These are phyloP conservation scores for Lentinula aciculospora DNA, from an alignment of 768 basidiomycete species.

Conservation along the genomic window DNA sequence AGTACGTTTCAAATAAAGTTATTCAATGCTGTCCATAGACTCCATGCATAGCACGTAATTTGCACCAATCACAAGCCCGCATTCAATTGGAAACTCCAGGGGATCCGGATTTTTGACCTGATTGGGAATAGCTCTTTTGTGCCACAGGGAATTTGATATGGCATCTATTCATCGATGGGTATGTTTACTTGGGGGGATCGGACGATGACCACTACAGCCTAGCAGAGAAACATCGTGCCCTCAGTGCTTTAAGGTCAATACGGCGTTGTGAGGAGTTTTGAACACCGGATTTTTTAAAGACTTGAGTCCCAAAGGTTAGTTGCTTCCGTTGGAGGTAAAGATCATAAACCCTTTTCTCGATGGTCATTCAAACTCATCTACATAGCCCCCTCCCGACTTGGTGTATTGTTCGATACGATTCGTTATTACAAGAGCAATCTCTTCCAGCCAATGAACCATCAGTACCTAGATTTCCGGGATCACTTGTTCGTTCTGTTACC, in stretches of 20 bases:
- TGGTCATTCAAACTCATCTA: background rate
- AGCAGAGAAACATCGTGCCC: no score
- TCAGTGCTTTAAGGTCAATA: background rate
- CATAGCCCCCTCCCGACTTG: background rate
- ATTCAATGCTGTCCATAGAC: background rate
- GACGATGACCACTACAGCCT: background rate
- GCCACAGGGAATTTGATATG: no score
- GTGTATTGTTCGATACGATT: background rate
- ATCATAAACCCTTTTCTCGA: background rate
- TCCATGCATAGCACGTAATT: no score
- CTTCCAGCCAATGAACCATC: background rate
- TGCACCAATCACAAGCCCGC: background rate
- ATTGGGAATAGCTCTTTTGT: no score
- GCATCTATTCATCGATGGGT: no score
- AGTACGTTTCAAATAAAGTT: background rate
- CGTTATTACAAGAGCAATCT: background rate
- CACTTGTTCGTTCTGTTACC: background rate
- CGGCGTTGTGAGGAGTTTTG: background rate
- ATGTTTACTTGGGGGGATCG: no score
- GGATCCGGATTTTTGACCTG: no score
- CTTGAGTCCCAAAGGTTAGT: background rate
- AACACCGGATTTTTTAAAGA: background rate
- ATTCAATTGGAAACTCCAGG: background rate
- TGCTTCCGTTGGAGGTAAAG: background rate
- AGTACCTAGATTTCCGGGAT: background rate